Evolutionary conservation across 2,329 filamentous ascomycete species (phyloP).

Genomic region (Trichoderma sp.): DNA sequence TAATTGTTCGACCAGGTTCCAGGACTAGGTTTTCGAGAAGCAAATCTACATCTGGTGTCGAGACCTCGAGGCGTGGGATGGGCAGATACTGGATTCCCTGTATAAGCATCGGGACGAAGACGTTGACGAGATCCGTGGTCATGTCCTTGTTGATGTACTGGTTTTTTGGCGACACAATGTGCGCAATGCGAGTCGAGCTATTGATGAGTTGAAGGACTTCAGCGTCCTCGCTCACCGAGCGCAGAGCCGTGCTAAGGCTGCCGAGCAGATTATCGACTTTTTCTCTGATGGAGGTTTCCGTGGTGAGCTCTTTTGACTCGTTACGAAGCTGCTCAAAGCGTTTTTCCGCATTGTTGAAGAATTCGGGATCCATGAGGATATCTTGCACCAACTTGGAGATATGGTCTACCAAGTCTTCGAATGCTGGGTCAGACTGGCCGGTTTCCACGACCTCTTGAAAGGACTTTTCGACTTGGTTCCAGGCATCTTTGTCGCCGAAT

Average conservation of each 20-base stretch:
- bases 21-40: conserved; percentile 88
- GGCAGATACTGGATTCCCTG: conserved; percentile 82
- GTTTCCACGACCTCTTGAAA: conserved; percentile 74
- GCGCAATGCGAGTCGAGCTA: conserved; percentile 67
- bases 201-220: conserved; percentile 70
- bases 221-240: conserved; percentile 69
- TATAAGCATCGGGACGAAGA: conserved; percentile 78
- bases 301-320: conserved; percentile 63
- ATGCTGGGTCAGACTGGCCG: conserved; percentile 75
- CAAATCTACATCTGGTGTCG: conserved; percentile 79
- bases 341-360: conserved; percentile 72
- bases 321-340: conserved; percentile 53
- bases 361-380: conserved; percentile 81
- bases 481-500: conserved; percentile 73
- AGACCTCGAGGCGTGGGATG: conserved; percentile 86
- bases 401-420: conserved; percentile 74
- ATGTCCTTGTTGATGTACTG: conserved; percentile 69
- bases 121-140: conserved; percentile 72
- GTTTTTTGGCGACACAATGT: conserved; percentile 67
- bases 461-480: conserved; percentile 70
- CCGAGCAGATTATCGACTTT: conserved; percentile 73
- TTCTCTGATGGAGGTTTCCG: conserved; percentile 66
- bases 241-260: conserved; percentile 67
- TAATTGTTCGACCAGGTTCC: conserved; percentile 81
- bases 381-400: conserved; percentile 74